phyloP scores from a whole-genome alignment of 2,329 filamentous ascomycete genomes.

The Tolypocladium tropicale region DNA sequence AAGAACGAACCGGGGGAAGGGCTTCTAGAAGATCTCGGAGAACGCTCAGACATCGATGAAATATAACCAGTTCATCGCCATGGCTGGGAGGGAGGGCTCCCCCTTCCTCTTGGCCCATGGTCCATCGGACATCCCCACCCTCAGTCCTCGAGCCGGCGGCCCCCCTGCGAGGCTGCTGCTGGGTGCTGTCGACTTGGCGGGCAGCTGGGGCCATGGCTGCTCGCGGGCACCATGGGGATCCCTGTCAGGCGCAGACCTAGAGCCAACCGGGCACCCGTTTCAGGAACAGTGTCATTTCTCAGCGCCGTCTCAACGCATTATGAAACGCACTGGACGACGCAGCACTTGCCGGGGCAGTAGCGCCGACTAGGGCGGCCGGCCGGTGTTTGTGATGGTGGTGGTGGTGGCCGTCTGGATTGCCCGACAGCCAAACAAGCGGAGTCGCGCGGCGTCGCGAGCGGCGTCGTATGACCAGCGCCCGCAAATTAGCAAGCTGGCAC shows the following conservation, averaged over 20 bases:
- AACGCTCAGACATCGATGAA: neutral
- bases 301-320: slow-evolving; percentile 14
- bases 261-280: slow-evolving; percentile 10
- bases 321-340: slow-evolving; percentile 13
- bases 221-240: slow-evolving; percentile 1
- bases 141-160: neutral
- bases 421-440: slow-evolving; percentile 7
- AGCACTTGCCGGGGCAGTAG: neutral
- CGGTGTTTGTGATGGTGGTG: neutral
- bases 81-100: neutral
- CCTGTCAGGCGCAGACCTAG: slow-evolving; percentile 3
- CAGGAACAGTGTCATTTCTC: slow-evolving; percentile 18
- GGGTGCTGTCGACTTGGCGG: neutral
- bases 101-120: neutral
- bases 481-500: slow-evolving; percentile 2
- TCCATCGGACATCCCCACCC: neutral
- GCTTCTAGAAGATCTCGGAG: slow-evolving; percentile 1
- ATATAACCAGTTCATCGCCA: neutral
- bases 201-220: neutral
- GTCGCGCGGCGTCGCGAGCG: slow-evolving; percentile 5
- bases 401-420: slow-evolving; percentile 6
- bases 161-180: neutral
- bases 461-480: slow-evolving; percentile 6
- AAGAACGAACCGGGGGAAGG: slow-evolving; percentile 2
- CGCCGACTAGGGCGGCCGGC: neutral